Conservation (phyloP, 768 basidiomycete species). For the Kwoniella pini region DNA sequence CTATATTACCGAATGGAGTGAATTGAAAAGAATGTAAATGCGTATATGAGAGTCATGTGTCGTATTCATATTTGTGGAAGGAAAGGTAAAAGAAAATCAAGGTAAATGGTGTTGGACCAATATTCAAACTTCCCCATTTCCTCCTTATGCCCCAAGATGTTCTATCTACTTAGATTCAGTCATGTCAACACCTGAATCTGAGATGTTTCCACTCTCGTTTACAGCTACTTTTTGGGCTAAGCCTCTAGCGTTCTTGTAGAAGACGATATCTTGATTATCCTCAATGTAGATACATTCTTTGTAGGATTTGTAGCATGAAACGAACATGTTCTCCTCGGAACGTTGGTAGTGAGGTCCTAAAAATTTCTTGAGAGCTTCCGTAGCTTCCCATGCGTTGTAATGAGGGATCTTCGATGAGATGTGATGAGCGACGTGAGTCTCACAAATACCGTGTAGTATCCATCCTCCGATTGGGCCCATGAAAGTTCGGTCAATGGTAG, state of each 20-base stretch:
- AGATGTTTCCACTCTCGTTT: conserved; percentile 62
- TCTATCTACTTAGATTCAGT: conserved; percentile 44
- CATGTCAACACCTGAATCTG: conserved; percentile 69
- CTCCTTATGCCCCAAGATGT: too few species aligned
- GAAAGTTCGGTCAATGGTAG: conserved; percentile 82
- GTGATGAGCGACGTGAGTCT: conserved; percentile 92
- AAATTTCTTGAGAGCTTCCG: conserved; percentile 75
- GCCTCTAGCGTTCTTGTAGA: conserved; percentile 68
- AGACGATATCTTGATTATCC: conserved; percentile 77
- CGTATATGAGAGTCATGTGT: too few species aligned
- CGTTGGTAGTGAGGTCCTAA: conserved; percentile 61
- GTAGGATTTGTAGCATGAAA: conserved; percentile 68
- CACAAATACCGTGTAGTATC: conserved; percentile 87
- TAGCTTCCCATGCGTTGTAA: conserved; percentile 81
- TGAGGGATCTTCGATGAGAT: conserved; percentile 95
- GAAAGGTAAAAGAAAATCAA: too few species aligned
- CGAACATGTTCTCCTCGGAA: conserved; percentile 58
- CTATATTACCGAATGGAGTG: too few species aligned
- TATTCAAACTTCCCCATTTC: too few species aligned
- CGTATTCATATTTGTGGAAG: too few species aligned
- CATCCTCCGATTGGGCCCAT: conserved; percentile 83
- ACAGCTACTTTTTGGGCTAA: conserved; percentile 70
- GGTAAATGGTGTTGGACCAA: too few species aligned
- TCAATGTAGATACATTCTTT: conserved; percentile 89
- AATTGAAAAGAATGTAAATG: too few species aligned